Evolutionary conservation across 805 yeast genomes (phyloP).

Genomic region (Metschnikowia sp.): DNA sequence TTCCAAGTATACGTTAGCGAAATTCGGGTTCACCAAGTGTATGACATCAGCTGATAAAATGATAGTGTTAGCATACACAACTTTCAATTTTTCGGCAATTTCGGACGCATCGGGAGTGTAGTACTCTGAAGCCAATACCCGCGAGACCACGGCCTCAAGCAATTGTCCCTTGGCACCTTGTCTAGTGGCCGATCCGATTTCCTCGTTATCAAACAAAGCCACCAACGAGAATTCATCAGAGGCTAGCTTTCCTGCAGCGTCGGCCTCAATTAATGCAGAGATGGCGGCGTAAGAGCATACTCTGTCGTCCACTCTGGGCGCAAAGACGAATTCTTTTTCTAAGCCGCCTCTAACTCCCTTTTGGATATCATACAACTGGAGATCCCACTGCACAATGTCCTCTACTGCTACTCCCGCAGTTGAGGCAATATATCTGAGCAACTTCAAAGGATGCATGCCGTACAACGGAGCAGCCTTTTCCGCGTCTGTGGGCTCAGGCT

Average conservation of each 20-base stretch:
- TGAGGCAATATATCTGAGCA: slow-evolving; percentile 67
- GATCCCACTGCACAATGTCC: slow-evolving; percentile 66
- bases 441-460: slow-evolving; percentile 64
- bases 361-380: slow-evolving; percentile 80
- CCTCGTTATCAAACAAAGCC: slow-evolving; percentile 76
- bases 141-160: slow-evolving; percentile 58
- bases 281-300: slow-evolving; percentile 75
- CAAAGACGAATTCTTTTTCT: slow-evolving; percentile 69
- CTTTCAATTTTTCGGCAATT: slow-evolving; percentile 28
- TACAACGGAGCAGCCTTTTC: slow-evolving; percentile 62
- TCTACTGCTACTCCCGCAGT: slow-evolving; percentile 56
- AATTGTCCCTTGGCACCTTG: slow-evolving; percentile 82
- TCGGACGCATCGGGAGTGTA: slow-evolving; percentile 18
- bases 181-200: slow-evolving; percentile 75
- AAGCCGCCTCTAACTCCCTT: slow-evolving; percentile 77
- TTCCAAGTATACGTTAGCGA: slow-evolving; percentile 63
- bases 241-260: slow-evolving; percentile 19
- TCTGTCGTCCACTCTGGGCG: slow-evolving; percentile 85
- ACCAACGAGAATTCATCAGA: slow-evolving; percentile 51
- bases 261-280: slow-evolving; percentile 49
- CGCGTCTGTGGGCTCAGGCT: slow-evolving; percentile 50
- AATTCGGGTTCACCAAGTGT: slow-evolving; percentile 81
- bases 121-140: slow-evolving; percentile 42
- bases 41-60: slow-evolving; percentile 81
- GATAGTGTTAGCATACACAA: slow-evolving; percentile 69